Base-by-base conservation (phyloP, 495 filamentous ascomycete genomes). In the Glonium stellatum region DNA sequence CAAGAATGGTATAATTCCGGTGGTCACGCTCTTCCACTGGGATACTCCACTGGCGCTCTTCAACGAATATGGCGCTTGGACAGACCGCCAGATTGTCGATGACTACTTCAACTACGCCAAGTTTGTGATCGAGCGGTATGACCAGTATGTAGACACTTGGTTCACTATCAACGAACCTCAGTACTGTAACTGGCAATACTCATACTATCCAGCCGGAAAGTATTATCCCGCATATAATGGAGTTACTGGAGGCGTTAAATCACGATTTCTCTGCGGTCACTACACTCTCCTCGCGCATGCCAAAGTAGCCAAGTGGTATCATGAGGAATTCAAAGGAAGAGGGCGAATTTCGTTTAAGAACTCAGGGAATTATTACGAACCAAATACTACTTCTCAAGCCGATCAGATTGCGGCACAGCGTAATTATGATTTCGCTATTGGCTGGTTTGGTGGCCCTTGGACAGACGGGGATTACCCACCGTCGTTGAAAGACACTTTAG, bases 21-120 rank as follows among this genome's bases (percentile, higher is more conserved):
- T 66, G 0, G 60, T 78, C 2, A 77, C 72, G 49, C 70, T 78
- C 25, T 78, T 75, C 57, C 76, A 78, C 63, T 78, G 76, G 76
- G 76, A 78, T 62, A 72, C 75, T 18, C 76, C 76, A 5, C 65
- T 77, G n/a, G 67, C 69, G 15, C 59, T 78, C 31, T 75, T 76
- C 55, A 73, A 74, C 44, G 64, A 71, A 51, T 78, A 78, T 55
- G 76, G 76, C 21, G 76, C 71, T 34, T 78, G 75, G 76, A 67
- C 71, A 13, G 62, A 56, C 35, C 58, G 42, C 4, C 67, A 71
- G 47, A 72, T 77, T 41, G 66, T 78, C 2, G 73, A 73, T 57
- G 70, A 78, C 54, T 78, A 69, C 60, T 64, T 76, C 48, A 67
- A 72, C 41, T 78, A 76, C 51, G 75, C 75, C 10, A 72, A 72